Evolutionary conservation across 352 stramenopile genomes (phyloP).

Genomic region (Phytophthora melonis): DNA sequence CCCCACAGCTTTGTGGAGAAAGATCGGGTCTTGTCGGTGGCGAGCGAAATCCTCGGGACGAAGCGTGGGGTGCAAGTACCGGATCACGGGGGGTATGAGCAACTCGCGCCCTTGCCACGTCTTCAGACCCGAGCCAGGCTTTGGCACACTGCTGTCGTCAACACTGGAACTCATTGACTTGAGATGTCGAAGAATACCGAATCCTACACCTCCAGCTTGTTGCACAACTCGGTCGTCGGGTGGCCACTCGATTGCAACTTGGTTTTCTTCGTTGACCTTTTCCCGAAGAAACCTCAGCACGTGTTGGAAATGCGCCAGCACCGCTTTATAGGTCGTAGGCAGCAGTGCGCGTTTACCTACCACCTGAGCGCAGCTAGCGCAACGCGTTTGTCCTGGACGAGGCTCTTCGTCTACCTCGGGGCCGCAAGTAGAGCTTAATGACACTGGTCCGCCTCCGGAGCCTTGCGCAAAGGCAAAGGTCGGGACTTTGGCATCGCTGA

Average conservation of each 20-base stretch:
- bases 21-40: conserved; percentile 94
- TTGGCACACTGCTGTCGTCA: conserved; percentile 19
- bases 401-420: conserved; percentile 29
- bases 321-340: conserved; percentile 93
- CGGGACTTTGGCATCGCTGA: conserved; percentile 72
- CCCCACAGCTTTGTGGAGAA: conserved; percentile 92
- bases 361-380: conserved; percentile 85
- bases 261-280: conserved; percentile 52
- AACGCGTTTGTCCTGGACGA: conserved; percentile 55
- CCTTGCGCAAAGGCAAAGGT: conserved; percentile 54
- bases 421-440: conserved; percentile 19
- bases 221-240: conserved; percentile 88
- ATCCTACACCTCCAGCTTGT: conserved; percentile 93
- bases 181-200: conserved; percentile 77
- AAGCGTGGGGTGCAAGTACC: conserved; percentile 91
- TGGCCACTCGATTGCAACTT: conserved; percentile 87
- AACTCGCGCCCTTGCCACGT: conserved; percentile 57
- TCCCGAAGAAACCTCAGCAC: conserved; percentile 78
- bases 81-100: conserved; percentile 93
- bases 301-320: conserved; percentile 95
- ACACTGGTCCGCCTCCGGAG: conserved; percentile 26
- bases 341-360: conserved; percentile 82
- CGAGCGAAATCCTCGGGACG: conserved; percentile 83
- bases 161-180: conserved; percentile 22
- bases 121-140: conserved; percentile 12